Conservation (phyloP, 2,329 filamentous ascomycete genomes). For the Aspergillus flavus region DNA sequence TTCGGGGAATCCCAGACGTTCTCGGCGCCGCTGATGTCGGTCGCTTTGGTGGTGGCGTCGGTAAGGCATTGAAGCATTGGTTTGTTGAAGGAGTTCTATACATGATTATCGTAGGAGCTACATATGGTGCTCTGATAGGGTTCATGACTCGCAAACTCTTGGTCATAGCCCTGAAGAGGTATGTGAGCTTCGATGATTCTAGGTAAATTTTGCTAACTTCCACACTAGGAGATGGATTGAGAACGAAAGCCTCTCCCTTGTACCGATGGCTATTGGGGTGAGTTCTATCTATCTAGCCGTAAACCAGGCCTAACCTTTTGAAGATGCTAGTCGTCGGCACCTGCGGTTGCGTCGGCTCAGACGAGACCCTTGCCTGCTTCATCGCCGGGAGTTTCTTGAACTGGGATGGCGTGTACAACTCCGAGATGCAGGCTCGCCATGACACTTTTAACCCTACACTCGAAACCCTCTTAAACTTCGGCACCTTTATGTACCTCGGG, state of each 20-base stretch:
- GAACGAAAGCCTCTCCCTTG: conserved; percentile 56
- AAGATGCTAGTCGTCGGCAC: conserved; percentile 61
- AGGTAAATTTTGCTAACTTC: not conserved
- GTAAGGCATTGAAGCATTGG: conserved; percentile 59
- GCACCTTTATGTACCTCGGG: conserved; percentile 63
- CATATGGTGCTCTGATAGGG: conserved; percentile 57
- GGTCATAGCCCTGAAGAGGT: conserved; percentile 41
- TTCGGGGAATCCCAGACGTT: conserved; percentile 27
- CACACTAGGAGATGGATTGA: conserved; percentile 57
- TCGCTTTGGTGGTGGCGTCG: conserved; percentile 55
- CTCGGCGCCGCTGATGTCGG: conserved; percentile 49
- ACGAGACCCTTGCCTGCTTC: conserved; percentile 64
- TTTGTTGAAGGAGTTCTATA: conserved; percentile 63
- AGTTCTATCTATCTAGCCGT: conserved; percentile 12
- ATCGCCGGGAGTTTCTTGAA: conserved; percentile 62
- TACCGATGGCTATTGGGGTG: conserved; percentile 55
- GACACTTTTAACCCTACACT: conserved; percentile 64
- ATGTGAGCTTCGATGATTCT: not conserved
- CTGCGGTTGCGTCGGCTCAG: conserved; percentile 59
- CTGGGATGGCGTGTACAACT: conserved; percentile 64
- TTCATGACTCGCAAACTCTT: conserved; percentile 52
- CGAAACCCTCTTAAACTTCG: conserved; percentile 62
- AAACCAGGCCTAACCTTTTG: not conserved
- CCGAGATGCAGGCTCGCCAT: conserved; percentile 58
- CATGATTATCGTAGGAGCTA: conserved; percentile 56